These are phyloP conservation scores for Recurvomyces mirabilis DNA, from an alignment of 495 filamentous ascomycete genomes.

Conservation along the genomic window DNA sequence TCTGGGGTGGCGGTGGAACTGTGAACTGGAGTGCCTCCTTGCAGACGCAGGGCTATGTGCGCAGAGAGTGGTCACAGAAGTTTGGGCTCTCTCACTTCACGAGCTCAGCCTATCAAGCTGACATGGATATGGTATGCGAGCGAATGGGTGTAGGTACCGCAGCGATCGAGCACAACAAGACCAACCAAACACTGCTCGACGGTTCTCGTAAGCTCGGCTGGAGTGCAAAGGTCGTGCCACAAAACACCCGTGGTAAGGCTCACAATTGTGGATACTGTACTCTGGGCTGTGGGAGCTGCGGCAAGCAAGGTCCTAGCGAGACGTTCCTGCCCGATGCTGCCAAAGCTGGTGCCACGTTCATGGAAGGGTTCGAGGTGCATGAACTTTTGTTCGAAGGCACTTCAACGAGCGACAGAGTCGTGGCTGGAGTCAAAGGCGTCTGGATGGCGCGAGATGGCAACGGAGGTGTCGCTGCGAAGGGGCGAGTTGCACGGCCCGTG, in stretches of 20 bases:
- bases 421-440: conserved; percentile 54
- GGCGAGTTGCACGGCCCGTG: conserved; percentile 43
- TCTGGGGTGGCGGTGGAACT: conserved; percentile 79
- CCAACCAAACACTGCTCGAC: conserved; percentile 58
- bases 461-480: conserved; percentile 41
- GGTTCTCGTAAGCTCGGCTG: conserved; percentile 69
- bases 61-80: conserved; percentile 67
- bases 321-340: conserved; percentile 71
- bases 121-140: conserved; percentile 58
- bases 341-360: conserved; percentile 59
- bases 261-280: conserved; percentile 76
- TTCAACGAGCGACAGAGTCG: conserved; percentile 40
- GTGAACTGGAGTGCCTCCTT: conserved; percentile 82
- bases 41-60: conserved; percentile 69
- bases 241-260: conserved; percentile 59
- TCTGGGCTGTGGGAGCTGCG: conserved; percentile 57
- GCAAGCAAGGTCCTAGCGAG: conserved; percentile 68
- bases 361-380: conserved; percentile 64
- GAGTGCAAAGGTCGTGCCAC: conserved; percentile 55
- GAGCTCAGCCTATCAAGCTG: conserved; percentile 60
- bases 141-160: conserved; percentile 69
- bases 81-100: conserved; percentile 65
- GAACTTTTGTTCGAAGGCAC: conserved; percentile 52
- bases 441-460: conserved; percentile 63
- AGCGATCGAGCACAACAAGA: conserved; percentile 55